Evolutionary conservation across 257 asterid genomes (phyloP).

Genomic region (Avicennia marina): DNA sequence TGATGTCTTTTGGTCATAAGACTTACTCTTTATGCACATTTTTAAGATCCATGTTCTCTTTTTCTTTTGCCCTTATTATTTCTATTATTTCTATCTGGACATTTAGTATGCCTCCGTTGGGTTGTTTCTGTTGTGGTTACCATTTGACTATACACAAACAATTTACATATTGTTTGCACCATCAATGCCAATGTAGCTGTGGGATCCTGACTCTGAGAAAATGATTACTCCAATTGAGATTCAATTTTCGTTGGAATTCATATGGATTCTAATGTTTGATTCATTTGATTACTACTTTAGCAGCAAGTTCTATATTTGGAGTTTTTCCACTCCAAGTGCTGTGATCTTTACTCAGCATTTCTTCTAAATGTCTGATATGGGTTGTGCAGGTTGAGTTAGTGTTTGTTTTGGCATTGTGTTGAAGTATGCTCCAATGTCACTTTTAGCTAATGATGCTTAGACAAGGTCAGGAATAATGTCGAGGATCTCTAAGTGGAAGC

Average conservation of each 20-base stretch:
- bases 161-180: background rate
- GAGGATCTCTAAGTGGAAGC: conserved; percentile 90
- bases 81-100: too few species aligned
- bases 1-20: conserved; percentile 12
- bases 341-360: background rate
- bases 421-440: conserved; percentile 8
- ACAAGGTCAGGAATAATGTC: conserved; percentile 61
- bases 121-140: conserved; percentile 3
- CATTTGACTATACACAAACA: conserved; percentile 18
- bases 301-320: too few species aligned
- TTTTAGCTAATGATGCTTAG: conserved; percentile 43
- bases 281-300: conserved; percentile 3
- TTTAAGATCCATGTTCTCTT: conserved; percentile 40
- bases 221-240: background rate
- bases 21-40: conserved; percentile 18
- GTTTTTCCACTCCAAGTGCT: background rate
- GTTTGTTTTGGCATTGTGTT: conserved; percentile 15
- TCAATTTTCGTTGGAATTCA: background rate
- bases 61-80: background rate
- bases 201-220: background rate
- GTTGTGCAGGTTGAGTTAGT: conserved; percentile 9
- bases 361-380: background rate
- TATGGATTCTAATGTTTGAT: background rate
- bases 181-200: background rate
- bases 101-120: too few species aligned